Evolutionary conservation across 495 filamentous ascomycete species (phyloP).

Genomic region (Glonium stellatum): DNA sequence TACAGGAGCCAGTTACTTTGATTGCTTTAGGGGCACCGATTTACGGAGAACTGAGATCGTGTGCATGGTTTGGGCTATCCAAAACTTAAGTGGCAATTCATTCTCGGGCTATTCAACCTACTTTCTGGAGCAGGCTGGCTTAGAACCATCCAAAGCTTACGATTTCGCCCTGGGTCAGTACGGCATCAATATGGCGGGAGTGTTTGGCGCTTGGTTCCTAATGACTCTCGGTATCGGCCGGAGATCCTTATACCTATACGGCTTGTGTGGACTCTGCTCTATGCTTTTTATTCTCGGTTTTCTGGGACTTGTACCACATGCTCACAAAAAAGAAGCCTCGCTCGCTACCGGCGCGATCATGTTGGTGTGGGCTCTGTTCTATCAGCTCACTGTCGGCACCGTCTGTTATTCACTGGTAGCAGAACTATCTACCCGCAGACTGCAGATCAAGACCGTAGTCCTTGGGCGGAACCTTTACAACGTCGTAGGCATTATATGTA

Average conservation of each 20-base stretch:
- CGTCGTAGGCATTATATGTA: constrained; percentile 37
- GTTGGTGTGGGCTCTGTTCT: constrained; percentile 47
- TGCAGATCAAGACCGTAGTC: constrained; percentile 49
- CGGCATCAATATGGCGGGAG: constrained; percentile 37
- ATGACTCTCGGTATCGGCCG: constrained; percentile 34
- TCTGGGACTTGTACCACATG: constrained; percentile 30
- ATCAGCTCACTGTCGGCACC: constrained; percentile 53
- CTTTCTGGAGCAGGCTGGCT: constrained; percentile 68
- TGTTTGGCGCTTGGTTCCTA: constrained; percentile 36
- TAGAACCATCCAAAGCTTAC: constrained; percentile 28
- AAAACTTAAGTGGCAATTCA: constrained; percentile 70
- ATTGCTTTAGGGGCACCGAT: constrained; percentile 38
- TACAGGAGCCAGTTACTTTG: constrained; percentile 30
- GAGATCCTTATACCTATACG: constrained; percentile 35
- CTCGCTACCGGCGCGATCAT: constrained; percentile 48
- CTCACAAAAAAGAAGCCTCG: constrained; percentile 21
- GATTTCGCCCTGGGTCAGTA: constrained; percentile 38
- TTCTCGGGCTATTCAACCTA: constrained; percentile 79
- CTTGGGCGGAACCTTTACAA: constrained; percentile 53
- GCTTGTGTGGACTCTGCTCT: constrained; percentile 30
- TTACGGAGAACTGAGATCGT: constrained; percentile 37
- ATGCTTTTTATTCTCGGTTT: constrained; percentile 39
- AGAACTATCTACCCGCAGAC: constrained; percentile 49
- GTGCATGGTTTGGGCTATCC: constrained; percentile 64
- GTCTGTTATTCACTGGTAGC: constrained; percentile 56